Percentiles rank a stretch among this genome's conserved stretches.
These are phyloP conservation scores for Physcomitrium patens DNA, from an alignment of 225 moss, liverwort and hornwort species.

Conservation along the genomic window DNA sequence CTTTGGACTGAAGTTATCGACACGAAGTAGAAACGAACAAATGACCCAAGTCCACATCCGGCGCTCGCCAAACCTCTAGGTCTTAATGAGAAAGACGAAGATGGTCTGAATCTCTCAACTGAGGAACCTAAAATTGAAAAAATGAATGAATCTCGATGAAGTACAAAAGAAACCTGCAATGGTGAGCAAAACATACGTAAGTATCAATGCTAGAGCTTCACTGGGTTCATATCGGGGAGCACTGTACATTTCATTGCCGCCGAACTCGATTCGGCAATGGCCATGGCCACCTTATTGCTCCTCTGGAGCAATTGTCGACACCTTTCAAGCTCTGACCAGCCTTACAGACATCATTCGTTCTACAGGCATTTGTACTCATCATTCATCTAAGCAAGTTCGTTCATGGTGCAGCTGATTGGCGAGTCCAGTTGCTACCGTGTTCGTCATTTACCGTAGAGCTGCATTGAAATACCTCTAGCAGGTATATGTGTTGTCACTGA, in stretches of 20 bases:
- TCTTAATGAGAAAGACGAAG: constrained; percentile 1
- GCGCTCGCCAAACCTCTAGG: constrained; percentile 25
- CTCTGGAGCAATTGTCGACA: background rate
- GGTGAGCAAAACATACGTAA: constrained; percentile 5
- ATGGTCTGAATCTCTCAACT: background rate
- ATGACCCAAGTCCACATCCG: background rate
- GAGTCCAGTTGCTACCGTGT: background rate
- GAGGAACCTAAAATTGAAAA: constrained; percentile 3
- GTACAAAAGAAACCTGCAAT: constrained; percentile 9
- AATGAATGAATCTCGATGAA: background rate
- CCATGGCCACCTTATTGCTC: background rate
- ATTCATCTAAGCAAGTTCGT: background rate
- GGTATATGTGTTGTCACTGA: background rate
- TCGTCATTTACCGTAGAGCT: background rate
- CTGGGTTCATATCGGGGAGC: background rate
- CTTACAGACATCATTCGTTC: constrained; percentile 1
- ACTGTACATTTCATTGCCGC: background rate
- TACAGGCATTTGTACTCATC: background rate
- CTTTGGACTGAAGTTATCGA: background rate
- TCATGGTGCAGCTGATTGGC: background rate
- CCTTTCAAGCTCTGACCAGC: background rate
- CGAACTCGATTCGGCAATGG: background rate
- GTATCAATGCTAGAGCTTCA: constrained; percentile 1
- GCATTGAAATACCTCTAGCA: background rate
- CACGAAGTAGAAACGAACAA: background rate